Evolutionary conservation across 352 stramenopile species (phyloP), one percentile per base, ranked within the genome.

Genomic region (Chrysophaeum taylorii): DNA sequence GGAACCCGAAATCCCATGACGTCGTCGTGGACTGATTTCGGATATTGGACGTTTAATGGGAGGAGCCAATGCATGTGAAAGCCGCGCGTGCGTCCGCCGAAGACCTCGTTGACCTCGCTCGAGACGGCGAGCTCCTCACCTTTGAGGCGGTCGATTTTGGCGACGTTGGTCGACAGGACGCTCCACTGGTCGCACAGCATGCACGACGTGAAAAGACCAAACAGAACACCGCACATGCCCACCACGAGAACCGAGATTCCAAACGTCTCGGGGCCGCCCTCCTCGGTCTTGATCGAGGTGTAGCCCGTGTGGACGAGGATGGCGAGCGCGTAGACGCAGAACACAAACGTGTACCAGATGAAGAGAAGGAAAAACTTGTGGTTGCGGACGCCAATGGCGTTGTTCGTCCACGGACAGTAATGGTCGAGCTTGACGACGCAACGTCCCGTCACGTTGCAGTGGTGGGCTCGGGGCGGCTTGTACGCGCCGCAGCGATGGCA

Each of bases 371-470:
- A 95, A 70, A 92, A 93, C 83, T 98, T 98, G 89, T 98, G 94
- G 84, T 99, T 99, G 68, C 92, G 92, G 73, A 98, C 88, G 12
- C 94, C 95, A 66, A 99, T 93, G 79, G 94, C 98, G 85, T 98
- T 98, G 84, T 98, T 98, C 42, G 98, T 89, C 94, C 94, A 99
- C 31, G 93, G 93, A 79, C 94, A 97, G 78, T 98, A 92, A 89
- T 98, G 94, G 77, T 99, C 95, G 93, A 99, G 98, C 81, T 97
- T 97, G 69, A 97, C 89, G 64, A 97, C 89, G 57, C 69, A 73
- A 5, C 61, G 29, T 0, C 37, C 37, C 5, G 69, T 70, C 27
- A 73, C 35, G 27, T 36, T 39, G 67, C 63, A 78, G 71, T 81
- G 76, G 66, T 80, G 74, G 31, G 71, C 48, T 23, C 76, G 42